A percentile compares a stretch with the other conserved stretches of the same genome.
Evolutionary conservation across 2,329 filamentous ascomycete genomes (phyloP).

Genomic region (Colletotrichum tropicale): DNA sequence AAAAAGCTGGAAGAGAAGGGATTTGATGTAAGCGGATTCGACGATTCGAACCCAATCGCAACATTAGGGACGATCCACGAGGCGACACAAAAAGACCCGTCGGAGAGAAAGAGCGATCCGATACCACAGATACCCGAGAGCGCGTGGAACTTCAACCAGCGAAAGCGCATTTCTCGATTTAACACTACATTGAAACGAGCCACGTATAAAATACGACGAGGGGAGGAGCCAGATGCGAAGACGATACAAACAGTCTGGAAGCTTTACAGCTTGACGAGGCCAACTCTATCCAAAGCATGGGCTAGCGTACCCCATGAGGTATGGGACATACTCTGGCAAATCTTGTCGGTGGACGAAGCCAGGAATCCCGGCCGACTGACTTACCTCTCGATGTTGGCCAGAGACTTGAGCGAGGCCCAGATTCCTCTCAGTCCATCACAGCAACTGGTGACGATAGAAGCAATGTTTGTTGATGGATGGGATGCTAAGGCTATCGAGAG

Average conservation of each 20-base stretch:
- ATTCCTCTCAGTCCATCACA: slow-evolving; percentile 60
- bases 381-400: slow-evolving; percentile 65
- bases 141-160: slow-evolving; percentile 40
- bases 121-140: slow-evolving; percentile 40
- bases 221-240: slow-evolving; percentile 27
- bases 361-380: slow-evolving; percentile 60
- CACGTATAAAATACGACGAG: slow-evolving; percentile 30
- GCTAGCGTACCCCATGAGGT: slow-evolving; percentile 61
- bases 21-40: slow-evolving; percentile 6
- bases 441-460: slow-evolving; percentile 71
- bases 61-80: slow-evolving; percentile 8
- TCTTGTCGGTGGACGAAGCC: slow-evolving; percentile 57
- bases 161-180: slow-evolving; percentile 40
- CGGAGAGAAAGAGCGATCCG: slow-evolving; percentile 4
- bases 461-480: slow-evolving; percentile 68
- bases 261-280: slow-evolving; percentile 51
- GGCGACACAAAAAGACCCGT: slow-evolving; percentile 24
- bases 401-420: slow-evolving; percentile 68
- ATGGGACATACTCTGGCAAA: slow-evolving; percentile 71
- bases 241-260: slow-evolving; percentile 50
- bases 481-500: slow-evolving; percentile 63
- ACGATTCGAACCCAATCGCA: slow-evolving; percentile 14
- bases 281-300: slow-evolving; percentile 49
- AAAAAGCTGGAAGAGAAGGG: slow-evolving; percentile 20
- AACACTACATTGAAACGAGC: slow-evolving; percentile 35